Conservation (phyloP, 2,329 filamentous ascomycete species). For the Coniochaeta ligniaria region DNA sequence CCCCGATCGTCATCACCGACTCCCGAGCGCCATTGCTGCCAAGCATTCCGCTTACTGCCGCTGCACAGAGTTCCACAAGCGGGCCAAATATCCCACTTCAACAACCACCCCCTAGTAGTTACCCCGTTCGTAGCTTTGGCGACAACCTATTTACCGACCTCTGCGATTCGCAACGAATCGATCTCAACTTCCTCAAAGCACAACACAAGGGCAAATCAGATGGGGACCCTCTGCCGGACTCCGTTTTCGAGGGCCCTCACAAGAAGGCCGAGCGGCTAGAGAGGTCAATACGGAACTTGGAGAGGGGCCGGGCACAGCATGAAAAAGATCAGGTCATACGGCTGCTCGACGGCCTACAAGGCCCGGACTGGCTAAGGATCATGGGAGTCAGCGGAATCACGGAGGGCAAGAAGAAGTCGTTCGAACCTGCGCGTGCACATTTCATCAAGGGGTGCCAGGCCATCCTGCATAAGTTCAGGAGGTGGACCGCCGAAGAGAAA, state of each 20-base stretch:
- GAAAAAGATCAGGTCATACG: constrained; percentile 59
- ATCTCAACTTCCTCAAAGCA: constrained; percentile 45
- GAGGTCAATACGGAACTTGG: constrained; percentile 55
- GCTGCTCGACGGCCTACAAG: constrained; percentile 73
- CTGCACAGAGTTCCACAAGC: constrained; percentile 7
- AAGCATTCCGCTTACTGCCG: constrained; percentile 11
- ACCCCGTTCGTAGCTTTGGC: constrained; percentile 43
- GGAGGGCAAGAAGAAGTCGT: constrained; percentile 78
- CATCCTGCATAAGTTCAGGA: constrained; percentile 79
- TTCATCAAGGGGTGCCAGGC: constrained; percentile 78
- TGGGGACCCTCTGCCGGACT: constrained; percentile 50
- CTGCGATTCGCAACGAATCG: constrained; percentile 47
- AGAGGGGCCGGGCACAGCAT: constrained; percentile 59
- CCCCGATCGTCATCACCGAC: constrained; percentile 65
- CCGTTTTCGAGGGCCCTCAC: constrained; percentile 46
- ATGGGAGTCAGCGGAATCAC: constrained; percentile 86
- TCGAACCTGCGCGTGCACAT: constrained; percentile 76
- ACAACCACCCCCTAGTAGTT: constrained; percentile 15
- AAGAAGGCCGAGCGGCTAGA: constrained; percentile 53
- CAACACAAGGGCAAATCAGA: constrained; percentile 34
- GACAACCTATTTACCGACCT: constrained; percentile 50
- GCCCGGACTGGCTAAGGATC: constrained; percentile 85
- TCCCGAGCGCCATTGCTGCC: constrained; percentile 19
- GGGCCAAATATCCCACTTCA: constrained; percentile 19
- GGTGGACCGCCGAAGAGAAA: constrained; percentile 88